phyloP scores from a whole-genome alignment of 2,329 filamentous ascomycete genomes.

The Trichoderma sp. region DNA sequence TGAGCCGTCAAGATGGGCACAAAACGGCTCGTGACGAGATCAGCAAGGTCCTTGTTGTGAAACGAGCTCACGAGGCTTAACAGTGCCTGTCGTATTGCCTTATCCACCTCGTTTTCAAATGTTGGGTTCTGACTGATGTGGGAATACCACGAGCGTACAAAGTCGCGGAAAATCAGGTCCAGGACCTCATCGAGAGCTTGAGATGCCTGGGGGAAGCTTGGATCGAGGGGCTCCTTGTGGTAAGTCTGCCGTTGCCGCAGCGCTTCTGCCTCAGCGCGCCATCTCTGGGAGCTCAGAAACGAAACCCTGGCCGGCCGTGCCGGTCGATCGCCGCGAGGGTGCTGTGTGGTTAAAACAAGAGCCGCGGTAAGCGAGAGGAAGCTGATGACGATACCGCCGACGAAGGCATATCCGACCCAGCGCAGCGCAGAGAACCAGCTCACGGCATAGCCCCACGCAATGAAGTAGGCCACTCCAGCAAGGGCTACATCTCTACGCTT shows the following conservation, averaged over 20 bases:
- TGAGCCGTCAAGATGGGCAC: slow-evolving; percentile 88
- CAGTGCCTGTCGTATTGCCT: slow-evolving; percentile 71
- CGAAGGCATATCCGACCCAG: slow-evolving; percentile 83
- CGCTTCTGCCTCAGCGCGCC: slow-evolving; percentile 69
- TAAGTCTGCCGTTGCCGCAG: slow-evolving; percentile 69
- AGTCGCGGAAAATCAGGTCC: slow-evolving; percentile 75
- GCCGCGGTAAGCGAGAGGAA: slow-evolving; percentile 57
- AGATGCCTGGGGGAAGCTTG: slow-evolving; percentile 75
- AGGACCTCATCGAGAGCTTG: slow-evolving; percentile 78
- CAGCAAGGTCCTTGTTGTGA: slow-evolving; percentile 76
- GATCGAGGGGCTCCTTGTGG: slow-evolving; percentile 68
- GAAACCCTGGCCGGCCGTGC: slow-evolving; percentile 49
- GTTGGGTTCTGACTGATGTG: slow-evolving; percentile 78
- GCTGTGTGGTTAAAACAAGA: slow-evolving; percentile 55
- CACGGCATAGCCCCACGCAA: slow-evolving; percentile 85
- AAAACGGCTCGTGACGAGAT: slow-evolving; percentile 76
- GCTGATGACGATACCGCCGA: slow-evolving; percentile 64
- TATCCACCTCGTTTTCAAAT: slow-evolving; percentile 87
- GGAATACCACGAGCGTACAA: slow-evolving; percentile 85
- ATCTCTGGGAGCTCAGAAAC: slow-evolving; percentile 64
- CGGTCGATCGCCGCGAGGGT: slow-evolving; percentile 38
- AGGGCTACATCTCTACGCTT: slow-evolving; percentile 71
- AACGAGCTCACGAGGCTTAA: slow-evolving; percentile 71
- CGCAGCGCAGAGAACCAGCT: slow-evolving; percentile 81
- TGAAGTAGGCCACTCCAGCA: slow-evolving; percentile 68